Conservation (phyloP, 331 rosid species). For the Acacia concinna region DNA sequence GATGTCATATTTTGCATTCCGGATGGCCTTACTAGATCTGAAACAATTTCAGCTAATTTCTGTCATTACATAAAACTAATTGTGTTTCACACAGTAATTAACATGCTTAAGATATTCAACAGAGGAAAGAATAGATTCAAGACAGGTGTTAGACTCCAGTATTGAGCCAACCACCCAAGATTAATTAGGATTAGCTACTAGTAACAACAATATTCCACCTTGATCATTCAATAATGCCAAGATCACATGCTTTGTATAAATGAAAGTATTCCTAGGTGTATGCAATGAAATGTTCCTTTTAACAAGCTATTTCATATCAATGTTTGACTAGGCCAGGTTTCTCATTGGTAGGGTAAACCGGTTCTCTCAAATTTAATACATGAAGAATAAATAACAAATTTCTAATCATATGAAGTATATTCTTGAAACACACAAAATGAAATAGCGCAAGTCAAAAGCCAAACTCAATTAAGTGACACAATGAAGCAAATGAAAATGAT, state of each 20-base stretch:
- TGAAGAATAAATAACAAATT: not conserved
- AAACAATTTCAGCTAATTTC: conserved; percentile 11
- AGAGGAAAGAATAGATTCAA: conserved; percentile 19
- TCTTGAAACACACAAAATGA: not conserved
- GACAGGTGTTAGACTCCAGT: conserved; percentile 25
- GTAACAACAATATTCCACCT: conserved; percentile 8
- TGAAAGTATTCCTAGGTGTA: not conserved
- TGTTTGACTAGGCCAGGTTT: conserved; percentile 1
- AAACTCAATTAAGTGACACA: conserved; percentile 15
- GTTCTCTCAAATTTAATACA: not conserved
- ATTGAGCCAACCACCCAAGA: conserved; percentile 27
- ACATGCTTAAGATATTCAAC: conserved; percentile 29
- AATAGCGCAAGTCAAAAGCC: not conserved
- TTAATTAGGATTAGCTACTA: conserved; percentile 30
- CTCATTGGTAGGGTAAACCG: not conserved
- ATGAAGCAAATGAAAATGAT: conserved; percentile 4
- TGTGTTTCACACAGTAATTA: not conserved
- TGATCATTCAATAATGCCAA: conserved; percentile 17
- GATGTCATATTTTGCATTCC: conserved; percentile 24
- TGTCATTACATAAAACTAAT: not conserved
- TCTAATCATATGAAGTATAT: not conserved
- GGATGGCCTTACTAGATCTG: conserved; percentile 28
- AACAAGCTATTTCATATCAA: not conserved
- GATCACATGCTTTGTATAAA: not conserved
- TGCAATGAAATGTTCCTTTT: conserved; percentile 18